Evolutionary conservation across 257 asterid genomes (phyloP).

Genomic region (Primulina eburnea): DNA sequence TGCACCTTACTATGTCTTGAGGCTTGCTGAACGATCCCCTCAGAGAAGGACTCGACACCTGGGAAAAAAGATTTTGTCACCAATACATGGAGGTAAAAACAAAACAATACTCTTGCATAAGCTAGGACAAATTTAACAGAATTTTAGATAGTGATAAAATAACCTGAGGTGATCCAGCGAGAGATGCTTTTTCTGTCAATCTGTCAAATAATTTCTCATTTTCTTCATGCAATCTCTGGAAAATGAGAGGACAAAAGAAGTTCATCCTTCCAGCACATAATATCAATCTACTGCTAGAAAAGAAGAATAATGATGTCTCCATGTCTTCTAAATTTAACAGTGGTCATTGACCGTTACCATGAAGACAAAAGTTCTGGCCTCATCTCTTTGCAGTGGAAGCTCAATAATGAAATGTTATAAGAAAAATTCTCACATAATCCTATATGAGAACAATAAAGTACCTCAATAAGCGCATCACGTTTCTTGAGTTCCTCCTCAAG

Average conservation of each 20-base stretch:
- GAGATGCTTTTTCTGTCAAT: slow-evolving; percentile 81
- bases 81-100: slow-evolving; percentile 19
- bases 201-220: slow-evolving; percentile 92
- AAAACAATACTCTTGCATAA: slow-evolving; percentile 12
- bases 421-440: slow-evolving; percentile 9
- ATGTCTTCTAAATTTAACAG: slow-evolving; percentile 19
- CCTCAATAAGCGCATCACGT: slow-evolving; percentile 98
- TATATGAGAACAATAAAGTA: slow-evolving; percentile 25
- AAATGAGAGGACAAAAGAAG: slow-evolving; percentile 1
- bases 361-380: not conserved
- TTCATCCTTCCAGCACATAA: slow-evolving; percentile 17
- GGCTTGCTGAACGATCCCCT: slow-evolving; percentile 49
- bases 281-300: slow-evolving; percentile 15
- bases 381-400: slow-evolving; percentile 16
- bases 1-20: slow-evolving; percentile 68
- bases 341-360: not conserved
- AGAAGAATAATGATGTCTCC: slow-evolving; percentile 12
- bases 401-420: slow-evolving; percentile 10
- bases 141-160: slow-evolving; percentile 20
- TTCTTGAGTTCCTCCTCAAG: slow-evolving; percentile 96
- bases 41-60: slow-evolving; percentile 73
- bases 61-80: slow-evolving; percentile 28
- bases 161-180: slow-evolving; percentile 88
- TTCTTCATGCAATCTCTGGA: slow-evolving; percentile 96
- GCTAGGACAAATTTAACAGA: slow-evolving; percentile 14